Percentiles rank a stretch among this genome's conserved stretches.
Conservation (phyloP, 2,329 filamentous ascomycete genomes). For the Thielaviopsis punctulata region DNA sequence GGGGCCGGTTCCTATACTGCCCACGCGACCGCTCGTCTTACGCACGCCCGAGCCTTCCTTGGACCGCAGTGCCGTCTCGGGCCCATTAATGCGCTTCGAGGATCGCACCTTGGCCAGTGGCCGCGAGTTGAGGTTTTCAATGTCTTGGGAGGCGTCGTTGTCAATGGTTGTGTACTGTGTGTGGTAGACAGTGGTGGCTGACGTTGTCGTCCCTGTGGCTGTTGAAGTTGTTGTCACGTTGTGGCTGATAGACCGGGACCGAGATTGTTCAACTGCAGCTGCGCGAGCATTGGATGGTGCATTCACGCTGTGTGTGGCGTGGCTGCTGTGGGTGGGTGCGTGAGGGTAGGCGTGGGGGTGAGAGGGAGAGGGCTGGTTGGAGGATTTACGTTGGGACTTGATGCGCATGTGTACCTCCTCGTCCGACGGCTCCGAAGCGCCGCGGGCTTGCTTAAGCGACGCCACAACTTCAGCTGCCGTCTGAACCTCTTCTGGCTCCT, state of each 20-base stretch:
- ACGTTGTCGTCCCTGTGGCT: slow-evolving; percentile 29
- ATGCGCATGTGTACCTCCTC: slow-evolving; percentile 69
- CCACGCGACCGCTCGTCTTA: slow-evolving; percentile 49
- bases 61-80: slow-evolving; percentile 30
- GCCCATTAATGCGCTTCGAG: slow-evolving; percentile 7
- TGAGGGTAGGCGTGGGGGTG: background rate
- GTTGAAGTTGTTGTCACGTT: slow-evolving; percentile 21
- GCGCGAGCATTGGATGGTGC: background rate
- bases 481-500: slow-evolving; percentile 32
- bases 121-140: slow-evolving; percentile 46
- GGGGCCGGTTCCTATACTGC: slow-evolving; percentile 31
- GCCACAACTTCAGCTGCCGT: slow-evolving; percentile 43
- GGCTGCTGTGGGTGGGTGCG: background rate
- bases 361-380: slow-evolving; percentile 15
- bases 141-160: slow-evolving; percentile 51
- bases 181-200: slow-evolving; percentile 35
- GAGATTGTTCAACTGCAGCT: slow-evolving; percentile 4
- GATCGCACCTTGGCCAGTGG: slow-evolving; percentile 11
- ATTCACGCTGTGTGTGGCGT: background rate
- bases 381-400: slow-evolving; percentile 47
- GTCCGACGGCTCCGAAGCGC: slow-evolving; percentile 46
- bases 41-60: slow-evolving; percentile 39
- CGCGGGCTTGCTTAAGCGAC: slow-evolving; percentile 43
- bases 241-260: slow-evolving; percentile 51
- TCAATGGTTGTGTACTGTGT: slow-evolving; percentile 30